Base-by-base conservation (phyloP, 306 rosid genomes). In the Benincasa hispida region DNA sequence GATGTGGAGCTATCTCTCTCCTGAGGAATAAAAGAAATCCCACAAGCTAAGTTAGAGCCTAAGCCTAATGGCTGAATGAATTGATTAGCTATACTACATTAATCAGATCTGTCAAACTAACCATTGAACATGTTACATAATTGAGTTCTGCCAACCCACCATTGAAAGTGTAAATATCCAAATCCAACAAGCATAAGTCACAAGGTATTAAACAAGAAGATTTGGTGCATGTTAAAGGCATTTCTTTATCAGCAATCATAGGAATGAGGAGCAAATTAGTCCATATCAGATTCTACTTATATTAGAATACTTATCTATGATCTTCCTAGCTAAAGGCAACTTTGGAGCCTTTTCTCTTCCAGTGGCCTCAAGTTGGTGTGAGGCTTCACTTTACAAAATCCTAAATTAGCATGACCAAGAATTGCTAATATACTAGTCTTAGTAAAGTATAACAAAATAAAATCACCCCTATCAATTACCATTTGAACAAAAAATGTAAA, bases 1-100 rank as follows among this genome's bases (percentile, higher is more conserved):
- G 79, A 58, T 91, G 96, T 0, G 88, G 96, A 57, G 98, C 98
- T 79, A 94, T 77, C 75, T 94, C 97, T 89, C 98, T 90, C 95
- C 98, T 94, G 87, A 72, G 34, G 60, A 57, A 81, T 55, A 22
- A 30, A 59, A 70, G 50, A 85, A 81, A n/a, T 75, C 75, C 76
- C 72, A 69, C 70, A 80, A 78, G 78, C 39, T 55, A 58, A n/a
- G 61, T 74, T n/a, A 74, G 57, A 8, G 59, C 59, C 75, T 72
- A 5, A 14, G 42, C 59, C 28, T 48, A 24, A 72, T 45, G n/a
- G 13, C 76, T 42, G 28, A 72, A 72, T 25, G n/a, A 68, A 45
- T 24, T 68, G 56, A 42, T 8, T 22, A 8, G 75, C 14, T 42
- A 22, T 24, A 68, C 6, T 42, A 68, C 37, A 13, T 22, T 39